Conservation (phyloP, 352 stramenopile genomes). For the Phytophthora pisi region DNA sequence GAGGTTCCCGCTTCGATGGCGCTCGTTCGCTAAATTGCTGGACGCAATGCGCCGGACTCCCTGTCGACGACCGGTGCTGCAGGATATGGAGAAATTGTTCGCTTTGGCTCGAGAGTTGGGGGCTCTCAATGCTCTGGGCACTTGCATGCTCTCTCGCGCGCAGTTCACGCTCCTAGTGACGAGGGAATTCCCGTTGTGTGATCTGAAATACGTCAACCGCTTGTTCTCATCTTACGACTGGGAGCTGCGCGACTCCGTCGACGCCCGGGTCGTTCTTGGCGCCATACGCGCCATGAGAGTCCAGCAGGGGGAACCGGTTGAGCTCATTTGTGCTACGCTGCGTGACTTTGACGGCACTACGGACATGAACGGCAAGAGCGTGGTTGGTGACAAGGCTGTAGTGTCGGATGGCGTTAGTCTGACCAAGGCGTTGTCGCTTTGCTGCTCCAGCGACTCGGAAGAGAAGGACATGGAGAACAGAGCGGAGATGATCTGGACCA, state of each 20-base stretch:
- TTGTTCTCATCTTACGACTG: slow-evolving; percentile 72
- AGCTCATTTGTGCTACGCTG: slow-evolving; percentile 50
- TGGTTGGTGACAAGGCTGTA: slow-evolving; percentile 16
- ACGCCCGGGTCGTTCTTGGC: slow-evolving; percentile 61
- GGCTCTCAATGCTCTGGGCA: slow-evolving; percentile 48
- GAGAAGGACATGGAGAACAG: slow-evolving; percentile 37
- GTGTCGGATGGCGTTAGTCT: slow-evolving; percentile 16
- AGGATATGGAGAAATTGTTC: slow-evolving; percentile 74
- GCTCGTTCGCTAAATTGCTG: slow-evolving; percentile 46
- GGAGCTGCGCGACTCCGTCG: slow-evolving; percentile 48
- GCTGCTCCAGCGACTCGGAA: slow-evolving; percentile 48
- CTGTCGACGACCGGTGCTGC: slow-evolving; percentile 58
- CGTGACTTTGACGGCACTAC: slow-evolving; percentile 56
- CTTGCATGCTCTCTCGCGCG: slow-evolving; percentile 33
- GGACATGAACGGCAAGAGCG: slow-evolving; percentile 5
- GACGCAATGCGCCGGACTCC: slow-evolving; percentile 65
- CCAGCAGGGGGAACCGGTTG: slow-evolving; percentile 58
- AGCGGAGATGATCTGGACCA: slow-evolving; percentile 27
- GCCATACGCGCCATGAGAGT: slow-evolving; percentile 59
- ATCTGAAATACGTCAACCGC: slow-evolving; percentile 52
- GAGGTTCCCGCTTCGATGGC: slow-evolving; percentile 56
- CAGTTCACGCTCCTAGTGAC: slow-evolving; percentile 58
- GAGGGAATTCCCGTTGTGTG: slow-evolving; percentile 54
- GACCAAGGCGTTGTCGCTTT: slow-evolving; percentile 40
- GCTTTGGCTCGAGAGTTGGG: slow-evolving; percentile 55